Percentiles rank a stretch among this genome's conserved stretches.
These are phyloP conservation scores for Lithocarpus polystachyus DNA, from an alignment of 306 rosid genomes.

Conservation along the genomic window DNA sequence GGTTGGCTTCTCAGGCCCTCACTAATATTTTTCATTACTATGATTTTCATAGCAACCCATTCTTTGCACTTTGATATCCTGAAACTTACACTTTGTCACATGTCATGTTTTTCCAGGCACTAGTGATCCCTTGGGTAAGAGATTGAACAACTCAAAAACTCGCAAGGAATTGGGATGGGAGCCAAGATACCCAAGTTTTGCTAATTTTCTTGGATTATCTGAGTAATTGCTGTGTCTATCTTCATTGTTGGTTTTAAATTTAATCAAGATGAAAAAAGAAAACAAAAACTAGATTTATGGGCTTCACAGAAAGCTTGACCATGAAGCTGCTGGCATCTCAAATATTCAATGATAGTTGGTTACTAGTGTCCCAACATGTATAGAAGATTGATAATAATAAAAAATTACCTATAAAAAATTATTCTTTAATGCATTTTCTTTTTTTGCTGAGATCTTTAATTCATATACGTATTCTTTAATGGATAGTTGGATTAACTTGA, in stretches of 20 bases:
- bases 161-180: constrained; percentile 87
- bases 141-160: constrained; percentile 79
- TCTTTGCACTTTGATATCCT: not conserved
- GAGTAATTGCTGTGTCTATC: constrained; percentile 14
- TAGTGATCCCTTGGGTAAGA: constrained; percentile 77
- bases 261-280: not conserved
- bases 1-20: constrained; percentile 34
- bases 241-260: not conserved
- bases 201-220: constrained; percentile 61
- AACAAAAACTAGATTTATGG: not conserved
- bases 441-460: not conserved
- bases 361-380: not conserved
- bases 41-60: not conserved
- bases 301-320: not conserved
- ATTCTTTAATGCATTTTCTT: not conserved
- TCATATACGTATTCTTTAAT: not conserved
- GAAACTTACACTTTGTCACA: not conserved
- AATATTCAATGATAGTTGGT: not conserved
- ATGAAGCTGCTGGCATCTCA: not conserved
- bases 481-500: too few species aligned
- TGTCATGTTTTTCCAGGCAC: constrained; percentile 47
- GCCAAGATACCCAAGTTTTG: constrained; percentile 80
- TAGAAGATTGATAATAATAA: not conserved
- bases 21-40: constrained; percentile 2
- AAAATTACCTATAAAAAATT: not conserved